Percentiles rank a stretch among this genome's conserved stretches.
Conservation (phyloP, 257 asterid genomes). For the Ilex aquifolium region DNA sequence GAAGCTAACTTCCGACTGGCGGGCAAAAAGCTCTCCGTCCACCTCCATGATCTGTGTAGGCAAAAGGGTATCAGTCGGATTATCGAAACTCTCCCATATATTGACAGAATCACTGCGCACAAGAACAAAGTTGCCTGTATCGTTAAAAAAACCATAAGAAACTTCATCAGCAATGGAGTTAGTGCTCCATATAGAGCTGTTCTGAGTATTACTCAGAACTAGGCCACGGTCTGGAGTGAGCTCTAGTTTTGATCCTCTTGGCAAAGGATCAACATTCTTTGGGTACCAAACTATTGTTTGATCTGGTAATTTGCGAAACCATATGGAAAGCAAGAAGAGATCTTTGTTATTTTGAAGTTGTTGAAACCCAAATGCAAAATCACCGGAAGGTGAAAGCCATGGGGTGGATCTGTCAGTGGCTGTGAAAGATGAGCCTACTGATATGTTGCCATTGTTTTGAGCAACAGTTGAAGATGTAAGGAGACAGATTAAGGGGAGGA, state of each 20-base stretch:
- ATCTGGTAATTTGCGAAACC: slow-evolving; percentile 36
- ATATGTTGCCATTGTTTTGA: slow-evolving; percentile 13
- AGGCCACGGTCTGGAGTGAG: slow-evolving; percentile 26
- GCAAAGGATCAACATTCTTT: slow-evolving; percentile 16
- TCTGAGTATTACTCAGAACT: slow-evolving; percentile 13
- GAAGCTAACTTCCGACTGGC: slow-evolving; percentile 20
- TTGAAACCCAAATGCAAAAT: slow-evolving; percentile 41
- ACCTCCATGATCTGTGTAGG: slow-evolving; percentile 23
- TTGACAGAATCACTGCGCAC: slow-evolving; percentile 3
- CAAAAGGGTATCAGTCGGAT: slow-evolving; percentile 32
- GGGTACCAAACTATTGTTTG: slow-evolving; percentile 37
- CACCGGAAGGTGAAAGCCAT: slow-evolving; percentile 35
- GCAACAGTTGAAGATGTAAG: neutral
- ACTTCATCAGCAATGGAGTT: slow-evolving; percentile 1
- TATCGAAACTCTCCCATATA: slow-evolving; percentile 29
- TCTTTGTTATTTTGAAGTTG: slow-evolving; percentile 14
- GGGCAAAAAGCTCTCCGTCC: slow-evolving; percentile 19
- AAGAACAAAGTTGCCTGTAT: slow-evolving; percentile 36
- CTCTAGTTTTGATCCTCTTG: slow-evolving; percentile 27
- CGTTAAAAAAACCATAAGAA: slow-evolving; percentile 31
- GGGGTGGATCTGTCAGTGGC: slow-evolving; percentile 15
- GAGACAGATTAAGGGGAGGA: neutral
- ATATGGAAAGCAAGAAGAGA: slow-evolving; percentile 30
- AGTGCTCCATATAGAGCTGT: slow-evolving; percentile 10
- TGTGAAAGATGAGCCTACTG: slow-evolving; percentile 9